phyloP scores from a whole-genome alignment of 2,329 filamentous ascomycete genomes.

The Colletotrichum eleusines region DNA sequence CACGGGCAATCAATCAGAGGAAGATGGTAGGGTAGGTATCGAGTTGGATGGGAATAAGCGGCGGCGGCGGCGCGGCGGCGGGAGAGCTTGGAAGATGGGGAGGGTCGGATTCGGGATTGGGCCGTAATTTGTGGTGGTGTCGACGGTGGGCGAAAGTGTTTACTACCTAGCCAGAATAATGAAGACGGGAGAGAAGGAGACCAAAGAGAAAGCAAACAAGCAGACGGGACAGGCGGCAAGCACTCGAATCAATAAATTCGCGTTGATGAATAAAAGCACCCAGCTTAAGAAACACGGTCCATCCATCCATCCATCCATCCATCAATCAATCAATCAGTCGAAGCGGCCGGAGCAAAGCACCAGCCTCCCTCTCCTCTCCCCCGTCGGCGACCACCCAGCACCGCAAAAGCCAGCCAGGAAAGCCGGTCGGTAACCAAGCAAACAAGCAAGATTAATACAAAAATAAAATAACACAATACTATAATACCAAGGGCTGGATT shows the following conservation, averaged over 20 bases:
- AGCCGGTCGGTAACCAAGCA: neutral
- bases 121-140: neutral
- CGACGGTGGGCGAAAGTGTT: neutral
- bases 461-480: neutral
- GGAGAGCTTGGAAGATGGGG: neutral
- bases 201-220: neutral
- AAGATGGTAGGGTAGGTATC: neutral
- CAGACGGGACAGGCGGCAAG: neutral
- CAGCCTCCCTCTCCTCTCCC: neutral
- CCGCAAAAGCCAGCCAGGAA: neutral
- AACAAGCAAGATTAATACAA: neutral
- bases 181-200: neutral
- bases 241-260: conserved; percentile 20
- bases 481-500: neutral
- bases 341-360: conserved; percentile 3
- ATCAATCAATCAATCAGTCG: conserved; percentile 20
- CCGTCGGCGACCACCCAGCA: neutral
- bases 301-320: neutral
- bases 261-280: conserved; percentile 34
- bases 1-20: conserved; percentile 6
- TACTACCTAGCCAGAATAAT: neutral
- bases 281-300: conserved; percentile 12
- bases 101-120: neutral
- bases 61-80: conserved; percentile 6
- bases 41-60: neutral